Base-by-base conservation (phyloP, 2,329 filamentous ascomycete genomes). In the Huntiella omanensis region DNA sequence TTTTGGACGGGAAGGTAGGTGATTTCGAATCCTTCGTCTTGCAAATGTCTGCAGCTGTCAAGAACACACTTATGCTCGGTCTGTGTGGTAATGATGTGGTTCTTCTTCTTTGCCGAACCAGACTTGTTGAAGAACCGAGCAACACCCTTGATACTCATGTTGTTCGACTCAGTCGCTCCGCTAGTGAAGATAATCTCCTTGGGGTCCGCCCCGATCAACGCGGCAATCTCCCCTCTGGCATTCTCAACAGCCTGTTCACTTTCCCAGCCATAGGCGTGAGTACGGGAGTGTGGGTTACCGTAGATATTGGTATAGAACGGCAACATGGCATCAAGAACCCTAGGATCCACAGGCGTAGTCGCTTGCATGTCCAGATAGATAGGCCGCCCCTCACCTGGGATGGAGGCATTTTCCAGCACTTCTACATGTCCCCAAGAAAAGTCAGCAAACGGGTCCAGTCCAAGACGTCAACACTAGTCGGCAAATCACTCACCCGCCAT, bases 131-230 rank as follows among this genome's bases (percentile, higher is more conserved):
- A 95, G 66, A 98, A 98, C 52, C 88, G 75, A 15, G 91, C 87
- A 6, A 98, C 88, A 52, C 91, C 91, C 67, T 98, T 98, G 67
- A 98, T 85, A 63, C 86, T 94, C 91, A 98, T 98, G 58, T 98
- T 98, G 65, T 98, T 98, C 60, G 86, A 95, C 67, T 98, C 91
- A 0, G 91, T 98, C 12, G 91, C 91, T 47, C 91, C 91, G 56
- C 87, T 95, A 5, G 91, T 98, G 65, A 98, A 96, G 56, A 98
- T 92, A 53, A 98, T 96, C 61, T 98, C 91, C 64, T 98, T 98
- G 4, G 91, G 69, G 60, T 98, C 86, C 22, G 91, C 91, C 19
- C 88, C 88, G 53, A 98, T 91, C 47, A 98, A 72, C 35, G 71
- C 71, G 3, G 91, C 91, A 53, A 96, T 71, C 57, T 96, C 75